Evolutionary conservation across 2,329 filamentous ascomycete species (phyloP).

Genomic region (Pseudogymnoascus destructans): DNA sequence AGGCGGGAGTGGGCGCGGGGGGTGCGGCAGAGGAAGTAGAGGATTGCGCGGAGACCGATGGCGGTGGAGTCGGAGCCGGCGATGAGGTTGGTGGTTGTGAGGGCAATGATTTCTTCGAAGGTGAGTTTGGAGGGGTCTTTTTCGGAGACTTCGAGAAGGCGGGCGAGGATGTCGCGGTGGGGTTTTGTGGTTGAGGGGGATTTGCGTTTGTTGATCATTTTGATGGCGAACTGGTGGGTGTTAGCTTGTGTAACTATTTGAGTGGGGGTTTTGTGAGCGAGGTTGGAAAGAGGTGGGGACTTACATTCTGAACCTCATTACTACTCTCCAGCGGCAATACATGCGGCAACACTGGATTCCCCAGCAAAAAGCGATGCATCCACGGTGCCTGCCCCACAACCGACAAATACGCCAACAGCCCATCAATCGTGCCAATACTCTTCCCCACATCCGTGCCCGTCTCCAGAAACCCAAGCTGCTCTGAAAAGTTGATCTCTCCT

Average conservation of each 20-base stretch:
- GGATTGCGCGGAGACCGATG: constrained; percentile 31
- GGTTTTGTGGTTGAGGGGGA: neutral
- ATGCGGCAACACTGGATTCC: constrained; percentile 6
- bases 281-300: too few relatives aligned
- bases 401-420: neutral
- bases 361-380: constrained; percentile 7
- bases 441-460: constrained; percentile 30
- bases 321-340: neutral
- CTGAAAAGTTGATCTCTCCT: constrained; percentile 32
- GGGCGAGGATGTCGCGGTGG: constrained; percentile 12
- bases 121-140: neutral
- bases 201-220: constrained; percentile 5
- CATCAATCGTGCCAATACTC: constrained; percentile 13
- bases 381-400: constrained; percentile 7
- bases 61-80: constrained; percentile 33
- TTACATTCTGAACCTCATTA: constrained; percentile 28
- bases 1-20: constrained; percentile 16
- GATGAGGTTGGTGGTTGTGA: constrained; percentile 2
- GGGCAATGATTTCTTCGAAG: neutral
- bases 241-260: neutral
- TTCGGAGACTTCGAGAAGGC: constrained; percentile 15
- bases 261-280: constrained; percentile 21
- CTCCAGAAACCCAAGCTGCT: constrained; percentile 31
- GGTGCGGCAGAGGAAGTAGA: constrained; percentile 31
- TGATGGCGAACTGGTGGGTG: neutral